Evolutionary conservation across 139 green algal species (phyloP), one percentile per base, ranked within the genome.

Genomic region (Nannochloris sp.): DNA sequence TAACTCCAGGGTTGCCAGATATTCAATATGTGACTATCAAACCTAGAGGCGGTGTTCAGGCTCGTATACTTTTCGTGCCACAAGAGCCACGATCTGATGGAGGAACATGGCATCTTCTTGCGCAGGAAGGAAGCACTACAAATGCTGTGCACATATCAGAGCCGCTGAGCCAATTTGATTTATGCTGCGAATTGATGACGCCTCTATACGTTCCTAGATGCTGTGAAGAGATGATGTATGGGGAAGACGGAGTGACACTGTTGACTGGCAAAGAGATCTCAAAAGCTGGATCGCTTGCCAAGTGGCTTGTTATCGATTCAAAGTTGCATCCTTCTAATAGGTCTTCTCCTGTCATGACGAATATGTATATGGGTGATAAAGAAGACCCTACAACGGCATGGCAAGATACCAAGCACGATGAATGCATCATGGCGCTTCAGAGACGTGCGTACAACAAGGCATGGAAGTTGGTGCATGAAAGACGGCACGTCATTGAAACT

Each of bases 171-270:
- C 48, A 50, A 15, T 78, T 78, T 56, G 82, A 80, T 51, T 24
- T 81, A 23, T 61, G 57, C 6, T 70, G 57, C 44, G 78, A 37
- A 24, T 65, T 88, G 56, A 54, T 88, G 44, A 61, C 76, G 40
- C 82, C 81, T 15, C 62, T 86, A 21, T 87, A 83, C 29, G 80
- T 40, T 29, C 43, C 2, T 50, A 27, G 57, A 9, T 63, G 53
- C 61, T 61, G 66, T 11, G 83, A 90, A 67, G 80, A 86, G 64
- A 68, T 80, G 46, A 48, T 85, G 18, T 89, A 72, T 36, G 83
- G 83, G 7, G 43, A 24, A 4, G 49, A 75, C 2, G 70, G 61
- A 11, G 65, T 72, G 21, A 84, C 83, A 10, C 62, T 90, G 15
- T 55, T 54, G 24, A 87, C 82, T 29, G 49, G 60, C n/a, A 64